phyloP scores from a whole-genome alignment of 106 monocot genomes.

The Allium sativum region DNA sequence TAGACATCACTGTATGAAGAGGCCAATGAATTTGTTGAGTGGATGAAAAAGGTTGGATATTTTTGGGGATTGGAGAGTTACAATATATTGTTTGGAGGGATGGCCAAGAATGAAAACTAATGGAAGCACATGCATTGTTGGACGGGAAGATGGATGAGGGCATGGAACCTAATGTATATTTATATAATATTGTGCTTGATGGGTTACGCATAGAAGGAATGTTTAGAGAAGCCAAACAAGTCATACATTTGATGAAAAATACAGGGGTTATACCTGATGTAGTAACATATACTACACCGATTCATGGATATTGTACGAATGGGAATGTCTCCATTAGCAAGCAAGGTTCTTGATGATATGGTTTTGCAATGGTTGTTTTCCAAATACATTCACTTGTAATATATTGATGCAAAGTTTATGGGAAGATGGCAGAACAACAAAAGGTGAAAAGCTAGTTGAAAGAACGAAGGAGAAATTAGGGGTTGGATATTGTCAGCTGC shows the following conservation, averaged over 20 bases:
- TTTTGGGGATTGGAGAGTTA: constrained; percentile 47
- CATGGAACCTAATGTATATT: constrained; percentile 39
- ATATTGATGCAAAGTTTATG: constrained; percentile 76
- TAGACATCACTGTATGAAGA: constrained; percentile 51
- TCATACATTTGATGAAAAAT: constrained; percentile 50
- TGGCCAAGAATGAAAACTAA: constrained; percentile 42
- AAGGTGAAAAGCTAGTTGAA: constrained; percentile 57
- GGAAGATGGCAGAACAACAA: constrained; percentile 66
- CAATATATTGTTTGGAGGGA: constrained; percentile 74
- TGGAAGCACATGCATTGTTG: constrained; percentile 46
- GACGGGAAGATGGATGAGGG: constrained; percentile 49
- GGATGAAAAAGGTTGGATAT: constrained; percentile 54
- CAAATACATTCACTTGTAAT: constrained; percentile 74
- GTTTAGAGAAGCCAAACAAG: constrained; percentile 47
- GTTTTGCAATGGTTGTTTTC: constrained; percentile 45
- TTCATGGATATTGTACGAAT: constrained; percentile 66
- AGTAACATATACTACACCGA: constrained; percentile 65
- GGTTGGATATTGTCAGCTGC: constrained; percentile 69
- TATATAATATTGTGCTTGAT: constrained; percentile 74
- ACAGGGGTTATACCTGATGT: constrained; percentile 54
- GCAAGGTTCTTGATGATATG: constrained; percentile 69
- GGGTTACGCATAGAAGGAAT: constrained; percentile 76
- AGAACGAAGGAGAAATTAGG: constrained; percentile 78
- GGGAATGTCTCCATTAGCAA: constrained; percentile 51
- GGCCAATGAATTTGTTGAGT: constrained; percentile 37